Evolutionary conservation across 257 asterid genomes (phyloP).

Genomic region (Salvia splendens): DNA sequence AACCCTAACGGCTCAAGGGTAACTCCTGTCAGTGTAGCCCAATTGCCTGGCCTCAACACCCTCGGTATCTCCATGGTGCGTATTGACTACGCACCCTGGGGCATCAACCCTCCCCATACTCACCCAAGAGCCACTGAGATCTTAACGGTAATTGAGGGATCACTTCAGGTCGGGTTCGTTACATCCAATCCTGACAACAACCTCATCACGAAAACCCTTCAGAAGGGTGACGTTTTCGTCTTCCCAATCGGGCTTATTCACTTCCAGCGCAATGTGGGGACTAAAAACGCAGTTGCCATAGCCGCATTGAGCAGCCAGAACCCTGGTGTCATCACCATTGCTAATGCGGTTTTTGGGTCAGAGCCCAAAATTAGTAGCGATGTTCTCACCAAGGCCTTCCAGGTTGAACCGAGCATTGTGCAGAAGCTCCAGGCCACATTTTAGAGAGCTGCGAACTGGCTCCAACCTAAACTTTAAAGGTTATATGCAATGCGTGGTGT

Average conservation of each 20-base stretch:
- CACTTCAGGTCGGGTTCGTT: constrained; percentile 39
- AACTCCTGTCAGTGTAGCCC: constrained; percentile 39
- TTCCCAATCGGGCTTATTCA: constrained; percentile 46
- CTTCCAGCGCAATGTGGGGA: constrained; percentile 41
- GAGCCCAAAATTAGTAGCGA: constrained; percentile 32
- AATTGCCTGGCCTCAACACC: constrained; percentile 46
- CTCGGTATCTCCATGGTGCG: constrained; percentile 47
- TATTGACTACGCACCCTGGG: constrained; percentile 44
- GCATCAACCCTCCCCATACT: constrained; percentile 48
- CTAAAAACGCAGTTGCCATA: constrained; percentile 35
- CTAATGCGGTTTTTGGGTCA: constrained; percentile 43
- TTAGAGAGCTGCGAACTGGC: background rate
- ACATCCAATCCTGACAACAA: constrained; percentile 40
- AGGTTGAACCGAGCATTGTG: constrained; percentile 41
- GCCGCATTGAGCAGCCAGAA: constrained; percentile 50
- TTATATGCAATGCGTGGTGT: constrained; percentile 1
- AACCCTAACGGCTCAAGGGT: constrained; percentile 39
- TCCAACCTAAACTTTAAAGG: constrained; percentile 13
- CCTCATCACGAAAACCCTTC: constrained; percentile 32
- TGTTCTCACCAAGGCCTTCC: constrained; percentile 47
- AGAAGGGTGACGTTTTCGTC: constrained; percentile 42
- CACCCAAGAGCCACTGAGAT: constrained; percentile 49
- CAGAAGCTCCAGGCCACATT: constrained; percentile 28
- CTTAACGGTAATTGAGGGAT: constrained; percentile 38
- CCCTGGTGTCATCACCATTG: constrained; percentile 46